Base-by-base conservation (phyloP, 495 filamentous ascomycete species). In the Bacidia gigantensis region DNA sequence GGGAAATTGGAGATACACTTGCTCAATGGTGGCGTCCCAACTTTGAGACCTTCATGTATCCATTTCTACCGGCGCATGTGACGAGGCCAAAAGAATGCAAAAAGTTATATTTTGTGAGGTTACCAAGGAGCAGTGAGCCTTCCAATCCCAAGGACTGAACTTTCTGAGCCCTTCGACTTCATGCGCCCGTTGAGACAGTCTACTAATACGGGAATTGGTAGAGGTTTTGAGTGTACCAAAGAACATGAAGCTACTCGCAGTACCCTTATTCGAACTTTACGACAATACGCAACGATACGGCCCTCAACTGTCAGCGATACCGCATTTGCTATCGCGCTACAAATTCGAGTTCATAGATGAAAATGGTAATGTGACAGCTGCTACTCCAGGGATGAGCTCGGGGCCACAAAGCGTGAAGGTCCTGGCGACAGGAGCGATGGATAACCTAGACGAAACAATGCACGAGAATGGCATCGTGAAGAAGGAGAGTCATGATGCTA, bases 21-120 rank as follows among this genome's bases (percentile, higher is more conserved):
- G 90, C 92, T 35, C 89, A 95, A 70, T 98, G 93, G 92, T 98
- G 89, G 89, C 74, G 92, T 24, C 92, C 92, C 40, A 97, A 95
- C 69, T 95, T 97, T 62, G 92, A 98, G 72, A 98, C 92, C 0
- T 97, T 96, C 73, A 96, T 96, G 92, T 98, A 98, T 66, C 92
- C 92, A 0, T 98, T 94, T 68, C 80, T 95, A 42, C 92, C 92
- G 5, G 85, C 88, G 17, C 92, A 98, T 66, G 85, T 95, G 52
- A 95, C 92, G 9, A 76, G 93, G 40, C 92, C 92, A 17, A 98
- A 96, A 73, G 92, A 98, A 75, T 95, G 89, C 73, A 98, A 98
- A 75, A 98, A 98, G 77, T 73, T 96, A 46, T 98, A 96, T 65
- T 86, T 97, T 51, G 95, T 98, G 47, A 85, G 95, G 67, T 69